These are phyloP conservation scores for Raffaelea ambrosiae DNA, from an alignment of 2,329 filamentous ascomycete genomes.

Conservation along the genomic window DNA sequence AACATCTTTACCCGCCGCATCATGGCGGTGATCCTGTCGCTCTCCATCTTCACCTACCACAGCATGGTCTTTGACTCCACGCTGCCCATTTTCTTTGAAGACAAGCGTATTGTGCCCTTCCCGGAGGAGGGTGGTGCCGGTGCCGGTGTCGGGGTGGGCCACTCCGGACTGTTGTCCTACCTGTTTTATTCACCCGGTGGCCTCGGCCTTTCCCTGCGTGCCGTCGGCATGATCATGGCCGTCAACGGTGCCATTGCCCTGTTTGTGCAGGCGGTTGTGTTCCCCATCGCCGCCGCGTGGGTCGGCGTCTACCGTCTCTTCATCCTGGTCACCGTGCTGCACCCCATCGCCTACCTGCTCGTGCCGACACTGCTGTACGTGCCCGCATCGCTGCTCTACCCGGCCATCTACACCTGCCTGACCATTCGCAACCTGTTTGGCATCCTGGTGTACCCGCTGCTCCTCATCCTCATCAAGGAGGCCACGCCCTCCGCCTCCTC, in stretches of 20 bases:
- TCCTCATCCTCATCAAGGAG: constrained; percentile 61
- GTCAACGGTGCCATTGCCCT: constrained; percentile 59
- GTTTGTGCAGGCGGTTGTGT: constrained; percentile 63
- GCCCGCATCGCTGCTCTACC: constrained; percentile 39
- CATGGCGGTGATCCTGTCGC: constrained; percentile 66
- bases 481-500: constrained; percentile 48
- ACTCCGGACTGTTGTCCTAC: constrained; percentile 16
- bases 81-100: constrained; percentile 87
- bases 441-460: constrained; percentile 57
- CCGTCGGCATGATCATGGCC: constrained; percentile 48
- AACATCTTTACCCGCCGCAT: constrained; percentile 53
- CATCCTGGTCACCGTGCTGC: constrained; percentile 48
- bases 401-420: constrained; percentile 51
- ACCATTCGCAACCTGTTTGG: constrained; percentile 51
- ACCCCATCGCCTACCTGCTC: constrained; percentile 52
- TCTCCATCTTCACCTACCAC: constrained; percentile 90
- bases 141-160: constrained; percentile 11
- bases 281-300: constrained; percentile 49
- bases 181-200: constrained; percentile 52
- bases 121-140: constrained; percentile 17
- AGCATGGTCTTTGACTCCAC: constrained; percentile 93
- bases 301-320: constrained; percentile 54
- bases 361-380: constrained; percentile 51
- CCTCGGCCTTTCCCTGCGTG: constrained; percentile 51
- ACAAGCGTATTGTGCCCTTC: constrained; percentile 43